A percentile compares a stretch with the other conserved stretches of the same genome.
Evolutionary conservation across 208 protist species (phyloP).

Genomic region (Phytomonas sp.): DNA sequence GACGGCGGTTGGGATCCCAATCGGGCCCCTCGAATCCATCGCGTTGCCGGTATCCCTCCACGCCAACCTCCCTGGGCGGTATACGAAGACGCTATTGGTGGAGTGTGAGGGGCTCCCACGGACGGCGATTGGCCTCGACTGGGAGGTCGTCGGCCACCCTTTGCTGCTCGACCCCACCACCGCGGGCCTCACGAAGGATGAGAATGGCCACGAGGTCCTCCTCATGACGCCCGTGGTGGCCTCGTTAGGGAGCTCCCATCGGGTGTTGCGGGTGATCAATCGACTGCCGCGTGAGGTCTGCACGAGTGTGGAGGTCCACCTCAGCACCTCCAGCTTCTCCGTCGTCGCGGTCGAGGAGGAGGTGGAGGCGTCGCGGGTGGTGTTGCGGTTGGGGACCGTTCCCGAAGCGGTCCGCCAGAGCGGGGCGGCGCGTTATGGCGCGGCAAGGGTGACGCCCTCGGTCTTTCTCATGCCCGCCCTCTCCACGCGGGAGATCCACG

Average conservation of each 20-base stretch:
- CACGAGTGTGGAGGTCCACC: constrained; percentile 58
- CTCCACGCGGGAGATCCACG: constrained; percentile 43
- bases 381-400: constrained; percentile 47
- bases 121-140: constrained; percentile 39
- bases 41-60: constrained; percentile 33
- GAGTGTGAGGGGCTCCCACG: constrained; percentile 33
- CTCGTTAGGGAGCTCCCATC: constrained; percentile 50
- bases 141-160: constrained; percentile 66
- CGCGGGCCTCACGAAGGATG: constrained; percentile 51
- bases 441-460: constrained; percentile 36
- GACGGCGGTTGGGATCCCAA: constrained; percentile 7
- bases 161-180: constrained; percentile 75
- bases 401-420: constrained; percentile 21
- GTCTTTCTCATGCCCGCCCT: constrained; percentile 63
- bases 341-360: constrained; percentile 69
- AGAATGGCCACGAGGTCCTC: constrained; percentile 54
- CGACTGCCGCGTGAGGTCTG: constrained; percentile 79
- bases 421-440: constrained; percentile 31
- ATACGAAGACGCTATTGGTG: constrained; percentile 63
- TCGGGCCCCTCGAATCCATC: constrained; percentile 24
- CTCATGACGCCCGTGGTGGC: constrained; percentile 85
- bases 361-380: constrained; percentile 43
- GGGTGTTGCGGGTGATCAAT: constrained; percentile 67
- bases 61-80: constrained; percentile 71
- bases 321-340: constrained; percentile 47